A percentile compares a stretch with the other conserved stretches of the same genome.
Conservation (phyloP, 2,329 filamentous ascomycete species). For the Phoma sp. region DNA sequence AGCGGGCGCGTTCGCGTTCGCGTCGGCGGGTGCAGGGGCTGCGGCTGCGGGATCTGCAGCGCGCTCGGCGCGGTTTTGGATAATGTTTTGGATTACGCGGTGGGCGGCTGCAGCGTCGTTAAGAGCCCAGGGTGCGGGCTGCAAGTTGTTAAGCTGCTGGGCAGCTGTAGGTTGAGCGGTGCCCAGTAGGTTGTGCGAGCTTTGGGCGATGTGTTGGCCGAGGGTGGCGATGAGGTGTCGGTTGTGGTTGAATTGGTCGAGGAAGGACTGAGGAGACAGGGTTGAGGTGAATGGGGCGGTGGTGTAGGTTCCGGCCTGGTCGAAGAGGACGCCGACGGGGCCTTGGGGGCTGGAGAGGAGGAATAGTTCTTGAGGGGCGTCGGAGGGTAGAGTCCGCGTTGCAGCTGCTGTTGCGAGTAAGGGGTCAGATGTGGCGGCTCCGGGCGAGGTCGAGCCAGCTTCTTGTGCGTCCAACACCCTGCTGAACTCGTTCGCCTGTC, state of each 20-base stretch:
- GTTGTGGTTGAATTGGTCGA: conserved; percentile 44
- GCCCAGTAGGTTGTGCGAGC: conserved; percentile 28
- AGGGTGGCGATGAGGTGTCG: conserved; percentile 41
- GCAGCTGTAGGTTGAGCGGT: conserved; percentile 27
- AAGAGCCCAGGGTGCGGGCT: conserved; percentile 17
- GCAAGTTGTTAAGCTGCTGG: conserved; percentile 22
- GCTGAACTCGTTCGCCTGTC: conserved; percentile 33
- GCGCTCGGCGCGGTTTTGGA: conserved; percentile 21
- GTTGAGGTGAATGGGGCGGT: conserved; percentile 40
- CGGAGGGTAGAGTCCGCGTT: conserved; percentile 21
- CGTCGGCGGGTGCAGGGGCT: too few relatives aligned
- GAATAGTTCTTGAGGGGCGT: conserved; percentile 40
- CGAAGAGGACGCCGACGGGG: conserved; percentile 46
- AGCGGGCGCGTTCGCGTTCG: conserved; percentile 22
- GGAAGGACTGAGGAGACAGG: conserved; percentile 41
- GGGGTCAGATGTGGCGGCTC: conserved; percentile 8
- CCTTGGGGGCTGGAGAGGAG: conserved; percentile 48
- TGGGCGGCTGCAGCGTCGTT: conserved; percentile 17
- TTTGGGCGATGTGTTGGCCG: conserved; percentile 41
- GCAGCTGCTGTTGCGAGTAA: conserved; percentile 9
- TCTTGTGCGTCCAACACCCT: conserved; percentile 28
- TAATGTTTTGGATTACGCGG: conserved; percentile 19
- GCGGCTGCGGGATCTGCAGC: conserved; percentile 22
- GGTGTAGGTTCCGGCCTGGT: conserved; percentile 45
- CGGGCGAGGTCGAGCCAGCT: conserved; percentile 6